These are phyloP conservation scores for Neckera pumila DNA, from an alignment of 225 moss, liverwort and hornwort genomes.

Conservation along the genomic window DNA sequence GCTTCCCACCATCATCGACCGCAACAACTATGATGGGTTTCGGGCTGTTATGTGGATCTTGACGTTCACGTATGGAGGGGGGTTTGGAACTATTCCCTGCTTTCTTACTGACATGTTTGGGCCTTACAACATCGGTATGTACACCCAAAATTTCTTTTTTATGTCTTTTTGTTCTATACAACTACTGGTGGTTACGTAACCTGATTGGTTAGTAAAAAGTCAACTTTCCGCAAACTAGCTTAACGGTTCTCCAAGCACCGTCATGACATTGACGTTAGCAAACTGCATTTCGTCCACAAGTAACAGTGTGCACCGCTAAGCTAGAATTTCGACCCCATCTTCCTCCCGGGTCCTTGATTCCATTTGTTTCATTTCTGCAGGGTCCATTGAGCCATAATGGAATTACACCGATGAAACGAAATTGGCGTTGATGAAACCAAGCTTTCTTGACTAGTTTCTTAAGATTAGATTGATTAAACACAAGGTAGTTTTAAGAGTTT, in stretches of 20 bases:
- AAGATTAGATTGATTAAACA: not conserved
- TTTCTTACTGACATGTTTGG: constrained; percentile 81
- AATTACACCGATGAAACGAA: not conserved
- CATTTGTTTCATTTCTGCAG: not conserved
- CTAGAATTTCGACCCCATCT: not conserved
- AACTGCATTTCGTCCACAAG: not conserved
- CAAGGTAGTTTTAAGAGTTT: not conserved
- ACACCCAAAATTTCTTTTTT: not conserved
- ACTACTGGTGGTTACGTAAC: not conserved
- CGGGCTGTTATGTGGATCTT: constrained; percentile 48
- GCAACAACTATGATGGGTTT: constrained; percentile 30
- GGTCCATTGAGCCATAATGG: no score
- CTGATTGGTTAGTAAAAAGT: not conserved
- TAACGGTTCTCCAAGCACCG: not conserved
- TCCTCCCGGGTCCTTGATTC: not conserved
- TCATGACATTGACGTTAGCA: not conserved
- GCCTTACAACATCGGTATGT: constrained; percentile 52
- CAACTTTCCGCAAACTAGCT: not conserved
- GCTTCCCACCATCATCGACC: constrained; percentile 22
- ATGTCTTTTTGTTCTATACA: not conserved
- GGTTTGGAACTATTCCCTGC: constrained; percentile 68
- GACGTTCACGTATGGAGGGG: constrained; percentile 57
- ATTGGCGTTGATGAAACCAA: not conserved
- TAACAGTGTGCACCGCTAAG: not conserved
- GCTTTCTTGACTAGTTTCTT: not conserved